A percentile compares a stretch with the other conserved stretches of the same genome.
phyloP scores from a whole-genome alignment of 2,329 filamentous ascomycete species.

The Incumbomyces lentus region DNA sequence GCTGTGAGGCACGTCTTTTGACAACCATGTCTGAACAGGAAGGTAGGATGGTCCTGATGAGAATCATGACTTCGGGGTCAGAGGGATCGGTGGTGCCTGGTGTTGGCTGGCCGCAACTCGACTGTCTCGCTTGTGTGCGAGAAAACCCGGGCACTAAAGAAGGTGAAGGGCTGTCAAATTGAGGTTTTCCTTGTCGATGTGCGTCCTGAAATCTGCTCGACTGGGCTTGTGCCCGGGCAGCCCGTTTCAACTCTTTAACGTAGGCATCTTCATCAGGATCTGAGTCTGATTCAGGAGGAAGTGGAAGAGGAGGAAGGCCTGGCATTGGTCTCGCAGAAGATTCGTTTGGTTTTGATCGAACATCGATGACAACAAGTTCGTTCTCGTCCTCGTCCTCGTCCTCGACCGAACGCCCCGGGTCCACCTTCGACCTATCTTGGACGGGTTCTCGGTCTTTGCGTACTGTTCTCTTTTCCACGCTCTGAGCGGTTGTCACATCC shows the following conservation, averaged over 20 bases:
- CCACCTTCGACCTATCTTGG: not conserved
- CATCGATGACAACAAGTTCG: constrained; percentile 10
- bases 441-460: constrained; percentile 4
- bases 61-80: constrained; percentile 49
- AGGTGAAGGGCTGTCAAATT: not conserved
- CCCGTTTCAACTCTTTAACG: constrained; percentile 31
- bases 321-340: not conserved
- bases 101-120: constrained; percentile 7
- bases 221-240: constrained; percentile 32
- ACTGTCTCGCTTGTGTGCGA: constrained; percentile 7
- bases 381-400: constrained; percentile 9
- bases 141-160: constrained; percentile 6
- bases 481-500: not conserved
- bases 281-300: constrained; percentile 4
- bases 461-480: constrained; percentile 1
- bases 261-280: constrained; percentile 32
- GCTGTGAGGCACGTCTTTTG: constrained; percentile 56
- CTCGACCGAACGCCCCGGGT: constrained; percentile 1
- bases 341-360: not conserved
- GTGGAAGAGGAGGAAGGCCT: constrained; percentile 1
- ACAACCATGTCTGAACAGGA: constrained; percentile 52
- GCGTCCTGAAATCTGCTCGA: constrained; percentile 17
- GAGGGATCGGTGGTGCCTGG: constrained; percentile 13
- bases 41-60: constrained; percentile 58
- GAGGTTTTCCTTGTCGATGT: not conserved